phyloP scores from a whole-genome alignment of 1,284 basidiomycete species.

The Vanrija sp. region DNA sequence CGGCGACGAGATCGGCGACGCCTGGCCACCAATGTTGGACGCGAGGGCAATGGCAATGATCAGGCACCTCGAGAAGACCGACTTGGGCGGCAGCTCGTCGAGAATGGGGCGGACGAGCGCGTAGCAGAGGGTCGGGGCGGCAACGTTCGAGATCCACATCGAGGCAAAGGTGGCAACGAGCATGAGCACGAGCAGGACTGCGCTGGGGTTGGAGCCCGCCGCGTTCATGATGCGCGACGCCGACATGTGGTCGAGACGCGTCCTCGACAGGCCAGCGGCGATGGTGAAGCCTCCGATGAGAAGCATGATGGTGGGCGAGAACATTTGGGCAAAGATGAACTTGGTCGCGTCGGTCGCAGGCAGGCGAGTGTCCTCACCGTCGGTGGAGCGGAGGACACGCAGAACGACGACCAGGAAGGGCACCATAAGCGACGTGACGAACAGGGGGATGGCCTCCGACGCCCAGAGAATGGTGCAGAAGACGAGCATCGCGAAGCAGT shows the following conservation, averaged over 20 bases:
- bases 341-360: constrained; percentile 72
- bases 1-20: constrained; percentile 85
- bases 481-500: constrained; percentile 83
- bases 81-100: constrained; percentile 80
- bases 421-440: constrained; percentile 88
- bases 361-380: constrained; percentile 58
- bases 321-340: constrained; percentile 63
- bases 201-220: constrained; percentile 81
- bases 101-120: constrained; percentile 97
- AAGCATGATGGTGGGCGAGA: constrained; percentile 75
- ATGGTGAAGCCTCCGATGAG: constrained; percentile 98
- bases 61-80: constrained; percentile 82
- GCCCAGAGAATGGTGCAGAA: constrained; percentile 96
- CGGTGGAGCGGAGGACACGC: constrained; percentile 68
- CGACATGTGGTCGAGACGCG: constrained; percentile 90
- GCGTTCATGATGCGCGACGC: constrained; percentile 88
- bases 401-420: constrained; percentile 86
- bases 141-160: constrained; percentile 99
- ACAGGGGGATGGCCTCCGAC: constrained; percentile 93
- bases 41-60: constrained; percentile 95
- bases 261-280: constrained; percentile 92
- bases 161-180: constrained; percentile 93
- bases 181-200: constrained; percentile 92
- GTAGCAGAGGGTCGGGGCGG: constrained; percentile 95
- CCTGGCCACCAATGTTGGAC: constrained; percentile 97